Percentiles rank a stretch among this genome's conserved stretches.
phyloP scores from a whole-genome alignment of 805 yeast species.

The Metschnikowia kunwiensis region DNA sequence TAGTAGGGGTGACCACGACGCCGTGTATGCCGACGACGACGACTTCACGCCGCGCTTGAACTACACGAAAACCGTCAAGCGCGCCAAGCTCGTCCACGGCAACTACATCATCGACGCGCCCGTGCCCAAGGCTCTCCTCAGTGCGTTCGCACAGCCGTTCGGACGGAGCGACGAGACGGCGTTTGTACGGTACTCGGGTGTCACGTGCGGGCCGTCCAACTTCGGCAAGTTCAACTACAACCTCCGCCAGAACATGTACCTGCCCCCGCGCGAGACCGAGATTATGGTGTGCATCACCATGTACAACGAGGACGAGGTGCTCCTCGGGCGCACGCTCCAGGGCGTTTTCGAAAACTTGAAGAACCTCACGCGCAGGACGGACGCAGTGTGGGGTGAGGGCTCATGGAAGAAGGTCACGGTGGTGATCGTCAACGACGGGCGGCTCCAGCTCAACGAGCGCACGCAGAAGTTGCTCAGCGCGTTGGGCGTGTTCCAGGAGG shows the following conservation, averaged over 20 bases:
- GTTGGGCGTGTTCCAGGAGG: slow-evolving; percentile 90
- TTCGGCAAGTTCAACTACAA: slow-evolving; percentile 62
- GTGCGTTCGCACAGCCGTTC: slow-evolving; percentile 25
- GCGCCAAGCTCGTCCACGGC: slow-evolving; percentile 54
- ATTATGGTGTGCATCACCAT: slow-evolving; percentile 81
- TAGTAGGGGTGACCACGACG: slow-evolving; percentile 12
- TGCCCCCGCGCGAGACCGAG: slow-evolving; percentile 79
- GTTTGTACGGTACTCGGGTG: slow-evolving; percentile 91
- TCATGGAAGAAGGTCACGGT: slow-evolving; percentile 95
- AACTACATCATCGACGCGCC: slow-evolving; percentile 45
- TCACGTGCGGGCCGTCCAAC: slow-evolving; percentile 84
- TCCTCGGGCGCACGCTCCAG: slow-evolving; percentile 79
- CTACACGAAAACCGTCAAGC: slow-evolving; percentile 40
- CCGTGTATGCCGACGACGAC: slow-evolving; percentile 29
- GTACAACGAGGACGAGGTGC: slow-evolving; percentile 84
- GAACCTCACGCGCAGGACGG: slow-evolving; percentile 62
- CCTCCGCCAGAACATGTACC: slow-evolving; percentile 78
- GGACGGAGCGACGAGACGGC: slow-evolving; percentile 53
- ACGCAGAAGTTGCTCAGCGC: slow-evolving; percentile 80
- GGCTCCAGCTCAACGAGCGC: slow-evolving; percentile 75
- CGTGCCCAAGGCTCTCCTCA: slow-evolving; percentile 36
- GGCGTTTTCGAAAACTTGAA: slow-evolving; percentile 84
- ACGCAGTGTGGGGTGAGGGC: slow-evolving; percentile 86
- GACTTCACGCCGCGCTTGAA: slow-evolving; percentile 40
- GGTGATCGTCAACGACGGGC: slow-evolving; percentile 87